Percentiles rank a stretch among this genome's conserved stretches.
Evolutionary conservation across 2,329 filamentous ascomycete species (phyloP).

Genomic region (Aspergillus unguis): DNA sequence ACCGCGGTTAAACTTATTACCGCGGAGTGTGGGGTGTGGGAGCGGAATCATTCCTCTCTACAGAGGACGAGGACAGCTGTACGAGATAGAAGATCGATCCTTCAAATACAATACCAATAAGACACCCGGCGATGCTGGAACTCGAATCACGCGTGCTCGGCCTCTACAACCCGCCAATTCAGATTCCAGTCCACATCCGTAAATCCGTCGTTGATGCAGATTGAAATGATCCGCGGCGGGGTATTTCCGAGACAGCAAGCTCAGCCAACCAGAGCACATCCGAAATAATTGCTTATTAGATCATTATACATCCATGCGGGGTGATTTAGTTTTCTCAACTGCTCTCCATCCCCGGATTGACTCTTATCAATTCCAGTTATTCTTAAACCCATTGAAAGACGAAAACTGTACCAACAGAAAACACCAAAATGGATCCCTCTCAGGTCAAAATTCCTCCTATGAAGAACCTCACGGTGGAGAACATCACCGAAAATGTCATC

Average conservation of each 20-base stretch:
- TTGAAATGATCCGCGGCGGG: not conserved
- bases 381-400: not conserved
- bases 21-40: slow-evolving; percentile 6
- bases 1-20: not conserved
- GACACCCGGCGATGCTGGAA: too few relatives aligned
- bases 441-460: slow-evolving; percentile 45
- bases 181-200: not conserved
- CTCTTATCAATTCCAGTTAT: not conserved
- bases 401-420: not conserved
- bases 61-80: not conserved
- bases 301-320: slow-evolving; percentile 8
- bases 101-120: not conserved
- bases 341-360: not conserved
- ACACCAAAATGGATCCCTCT: slow-evolving; percentile 39
- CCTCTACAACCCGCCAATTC: not conserved
- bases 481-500: slow-evolving; percentile 74
- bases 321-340: not conserved
- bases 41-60: slow-evolving; percentile 2
- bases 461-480: slow-evolving; percentile 72
- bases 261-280: not conserved
- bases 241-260: not conserved
- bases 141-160: too few relatives aligned
- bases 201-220: not conserved
- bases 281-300: slow-evolving; percentile 9
- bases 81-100: not conserved